phyloP scores from a whole-genome alignment of 2,329 filamentous ascomycete species.

The Colletotrichum ledebouriae region DNA sequence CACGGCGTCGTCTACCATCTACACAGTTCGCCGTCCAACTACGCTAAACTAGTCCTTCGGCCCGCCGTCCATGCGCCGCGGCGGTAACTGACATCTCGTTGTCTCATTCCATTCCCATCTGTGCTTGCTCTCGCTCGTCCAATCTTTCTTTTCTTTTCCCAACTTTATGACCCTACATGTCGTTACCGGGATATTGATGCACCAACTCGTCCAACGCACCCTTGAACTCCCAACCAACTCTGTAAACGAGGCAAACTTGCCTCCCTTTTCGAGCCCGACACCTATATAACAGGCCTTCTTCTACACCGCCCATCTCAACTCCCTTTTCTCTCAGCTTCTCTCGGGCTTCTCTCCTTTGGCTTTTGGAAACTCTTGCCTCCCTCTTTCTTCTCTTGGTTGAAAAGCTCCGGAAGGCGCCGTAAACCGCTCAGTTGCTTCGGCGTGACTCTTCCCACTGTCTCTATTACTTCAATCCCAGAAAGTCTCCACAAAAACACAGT shows the following conservation, averaged over 20 bases:
- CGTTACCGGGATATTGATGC: conserved; percentile 39
- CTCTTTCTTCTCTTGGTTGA: not conserved
- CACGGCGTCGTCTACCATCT: not conserved
- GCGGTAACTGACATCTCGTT: conserved; percentile 42
- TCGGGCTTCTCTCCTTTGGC: conserved; percentile 21
- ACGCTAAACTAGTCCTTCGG: conserved; percentile 37
- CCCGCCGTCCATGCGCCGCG: conserved; percentile 39
- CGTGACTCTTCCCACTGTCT: conserved; percentile 33
- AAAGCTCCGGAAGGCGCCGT: conserved; percentile 11
- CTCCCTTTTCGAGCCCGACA: conserved; percentile 32
- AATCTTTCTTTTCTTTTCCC: conserved; percentile 42
- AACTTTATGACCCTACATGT: conserved; percentile 37
- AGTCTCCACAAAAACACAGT: conserved; percentile 39
- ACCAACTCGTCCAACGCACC: conserved; percentile 26
- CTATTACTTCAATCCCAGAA: conserved; percentile 15
- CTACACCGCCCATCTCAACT: conserved; percentile 34
- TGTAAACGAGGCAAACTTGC: conserved; percentile 37
- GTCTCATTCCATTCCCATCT: conserved; percentile 40
- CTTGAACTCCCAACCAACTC: conserved; percentile 28
- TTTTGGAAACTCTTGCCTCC: conserved; percentile 6
- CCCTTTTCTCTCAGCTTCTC: conserved; percentile 10
- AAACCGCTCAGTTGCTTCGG: conserved; percentile 7
- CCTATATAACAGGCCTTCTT: conserved; percentile 34
- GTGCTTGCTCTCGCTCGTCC: conserved; percentile 40
- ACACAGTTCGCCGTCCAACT: not conserved